phyloP scores from a whole-genome alignment of 768 basidiomycete species.

The Amyloporia xantha region DNA sequence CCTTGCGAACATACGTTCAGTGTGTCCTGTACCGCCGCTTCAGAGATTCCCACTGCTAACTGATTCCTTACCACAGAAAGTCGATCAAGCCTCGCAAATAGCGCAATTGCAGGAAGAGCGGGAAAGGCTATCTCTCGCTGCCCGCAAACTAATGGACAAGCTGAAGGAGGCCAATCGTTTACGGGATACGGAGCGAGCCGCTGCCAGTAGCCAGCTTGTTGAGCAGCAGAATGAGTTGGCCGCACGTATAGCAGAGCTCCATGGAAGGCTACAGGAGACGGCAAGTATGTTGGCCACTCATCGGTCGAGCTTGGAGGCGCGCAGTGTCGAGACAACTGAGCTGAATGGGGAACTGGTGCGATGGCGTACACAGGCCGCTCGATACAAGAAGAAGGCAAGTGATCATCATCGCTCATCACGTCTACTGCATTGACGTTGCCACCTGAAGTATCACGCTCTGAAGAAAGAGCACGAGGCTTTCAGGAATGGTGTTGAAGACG shows the following conservation, averaged over 20 bases:
- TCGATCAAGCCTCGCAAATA: not conserved
- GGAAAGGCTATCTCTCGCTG: not conserved
- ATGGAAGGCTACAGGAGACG: slow-evolving; percentile 2
- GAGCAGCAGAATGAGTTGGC: not conserved
- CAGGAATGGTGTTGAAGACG: slow-evolving; percentile 1
- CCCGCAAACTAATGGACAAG: slow-evolving; percentile 1
- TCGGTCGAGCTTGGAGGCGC: slow-evolving; percentile 2
- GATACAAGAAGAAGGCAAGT: slow-evolving; percentile 18
- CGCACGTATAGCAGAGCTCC: slow-evolving; percentile 2
- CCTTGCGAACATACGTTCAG: slow-evolving; percentile 4
- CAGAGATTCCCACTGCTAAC: not conserved
- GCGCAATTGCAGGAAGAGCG: not conserved
- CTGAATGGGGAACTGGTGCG: slow-evolving; percentile 5
- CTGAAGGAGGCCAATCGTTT: slow-evolving; percentile 2
- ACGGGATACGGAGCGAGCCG: slow-evolving; percentile 7
- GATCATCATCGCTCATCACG: not conserved
- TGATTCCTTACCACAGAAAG: not conserved
- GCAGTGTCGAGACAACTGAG: not conserved
- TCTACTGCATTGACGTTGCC: not conserved
- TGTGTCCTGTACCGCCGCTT: not conserved
- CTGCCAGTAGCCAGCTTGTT: not conserved
- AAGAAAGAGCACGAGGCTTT: slow-evolving; percentile 8
- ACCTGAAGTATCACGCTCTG: slow-evolving; percentile 13
- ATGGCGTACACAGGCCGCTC: slow-evolving; percentile 3
- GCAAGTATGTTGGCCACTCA: slow-evolving; percentile 1